phyloP scores from a whole-genome alignment of 2,329 filamentous ascomycete genomes.

The Venturia effusa region DNA sequence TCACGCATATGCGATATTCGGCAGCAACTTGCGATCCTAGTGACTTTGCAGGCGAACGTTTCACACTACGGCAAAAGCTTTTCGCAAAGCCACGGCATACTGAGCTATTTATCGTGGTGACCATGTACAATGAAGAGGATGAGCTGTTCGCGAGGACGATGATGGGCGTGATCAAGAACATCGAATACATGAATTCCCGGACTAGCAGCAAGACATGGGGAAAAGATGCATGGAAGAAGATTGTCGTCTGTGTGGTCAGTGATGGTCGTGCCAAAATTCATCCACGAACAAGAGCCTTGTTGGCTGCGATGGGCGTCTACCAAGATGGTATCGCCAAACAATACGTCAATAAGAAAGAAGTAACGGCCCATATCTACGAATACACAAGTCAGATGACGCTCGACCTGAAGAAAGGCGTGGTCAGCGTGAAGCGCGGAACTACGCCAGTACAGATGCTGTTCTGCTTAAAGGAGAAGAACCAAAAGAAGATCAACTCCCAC shows the following conservation, averaged over 20 bases:
- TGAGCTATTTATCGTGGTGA: conserved; percentile 91
- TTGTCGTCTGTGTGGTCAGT: conserved; percentile 94
- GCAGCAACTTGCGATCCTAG: conserved; percentile 89
- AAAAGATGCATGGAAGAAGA: conserved; percentile 98
- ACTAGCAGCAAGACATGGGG: conserved; percentile 96
- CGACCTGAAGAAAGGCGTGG: conserved; percentile 81
- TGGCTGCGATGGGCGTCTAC: conserved; percentile 91
- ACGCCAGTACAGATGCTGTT: conserved; percentile 95
- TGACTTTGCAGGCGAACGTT: conserved; percentile 79
- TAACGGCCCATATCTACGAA: conserved; percentile 93
- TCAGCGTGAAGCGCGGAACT: conserved; percentile 68
- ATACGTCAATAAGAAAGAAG: conserved; percentile 91
- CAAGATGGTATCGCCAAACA: conserved; percentile 98
- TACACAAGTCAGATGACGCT: conserved; percentile 82
- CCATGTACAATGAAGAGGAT: conserved; percentile 99
- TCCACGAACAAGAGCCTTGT: conserved; percentile 72
- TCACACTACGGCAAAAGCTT: conserved; percentile 80
- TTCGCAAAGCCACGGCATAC: conserved; percentile 90
- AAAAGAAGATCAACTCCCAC: conserved; percentile 99
- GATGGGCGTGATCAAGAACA: conserved; percentile 96
- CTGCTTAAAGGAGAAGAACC: conserved; percentile 98
- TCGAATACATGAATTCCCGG: conserved; percentile 93
- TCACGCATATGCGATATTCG: conserved; percentile 86
- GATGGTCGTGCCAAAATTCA: conserved; percentile 98
- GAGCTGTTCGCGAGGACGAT: conserved; percentile 90